Base-by-base conservation (phyloP, 352 stramenopile species). In the Globisporangium nagaii region DNA sequence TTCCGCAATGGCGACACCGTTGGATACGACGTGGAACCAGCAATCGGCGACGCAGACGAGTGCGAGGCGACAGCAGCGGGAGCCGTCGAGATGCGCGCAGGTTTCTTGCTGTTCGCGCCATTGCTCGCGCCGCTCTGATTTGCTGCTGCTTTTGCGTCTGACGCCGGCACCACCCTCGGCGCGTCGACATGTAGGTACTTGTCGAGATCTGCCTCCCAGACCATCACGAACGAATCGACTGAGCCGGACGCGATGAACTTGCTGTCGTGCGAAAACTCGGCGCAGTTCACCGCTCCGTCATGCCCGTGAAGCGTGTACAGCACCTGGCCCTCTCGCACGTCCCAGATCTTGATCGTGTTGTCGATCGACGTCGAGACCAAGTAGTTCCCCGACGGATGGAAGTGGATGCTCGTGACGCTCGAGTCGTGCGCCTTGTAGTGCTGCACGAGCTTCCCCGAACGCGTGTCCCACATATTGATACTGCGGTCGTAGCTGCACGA, bases 231-330 rank as follows among this genome's bases (percentile, higher is more conserved):
- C 28, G 76, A 79, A 53, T 96, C 86, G 27, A 79, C 79, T 0
- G 68, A 75, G 0, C 84, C 87, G 0, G 81, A 90, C 8, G 84
- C 83, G 40, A 95, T 63, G 30, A 80, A 58, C 30, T 71, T 76
- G 60, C 66, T 75, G 49, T 95, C 76, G 6, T 66, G 62, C 22
- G 84, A 89, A 48, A 95, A 96, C 54, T 81, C 60, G 3, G 66
- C 79, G 51, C 67, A 74, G 44, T 84, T 79, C 20, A 90, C 82
- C 0, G 68, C 74, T 17, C 77, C 88, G 55, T 79, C 68, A 62
- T 98, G 91, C 13, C 90, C 88, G 37, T 95, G 86, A 37, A 98
- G 56, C 45, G 92, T 97, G 65, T 97, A 98, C 34, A 98, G 65
- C 41, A 98, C 73, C 59, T 95, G 86, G 3, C 91, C 92, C 62